phyloP scores from a whole-genome alignment of 139 green algal genomes.

The Chlorella sp. region DNA sequence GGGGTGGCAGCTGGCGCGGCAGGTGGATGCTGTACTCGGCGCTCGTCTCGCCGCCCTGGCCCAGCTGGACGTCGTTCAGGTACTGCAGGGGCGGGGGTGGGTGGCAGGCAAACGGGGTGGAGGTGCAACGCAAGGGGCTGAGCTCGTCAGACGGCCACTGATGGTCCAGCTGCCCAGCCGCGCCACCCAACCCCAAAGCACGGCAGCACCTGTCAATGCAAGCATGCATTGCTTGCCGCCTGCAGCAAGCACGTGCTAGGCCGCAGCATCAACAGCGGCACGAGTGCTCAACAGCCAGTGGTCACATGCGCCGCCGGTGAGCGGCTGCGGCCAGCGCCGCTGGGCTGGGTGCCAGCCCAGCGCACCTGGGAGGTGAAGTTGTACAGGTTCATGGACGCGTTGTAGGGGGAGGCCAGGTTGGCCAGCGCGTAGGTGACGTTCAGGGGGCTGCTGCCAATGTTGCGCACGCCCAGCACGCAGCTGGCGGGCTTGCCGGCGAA shows the following conservation, averaged over 20 bases:
- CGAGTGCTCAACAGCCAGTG: too few species aligned
- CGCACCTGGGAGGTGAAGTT: conserved; percentile 47
- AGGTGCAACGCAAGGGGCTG: background rate
- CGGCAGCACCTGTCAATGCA: too few species aligned
- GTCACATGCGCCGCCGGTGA: background rate
- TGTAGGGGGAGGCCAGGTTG: conserved; percentile 36
- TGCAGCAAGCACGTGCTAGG: too few species aligned
- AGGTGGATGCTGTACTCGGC: conserved; percentile 41
- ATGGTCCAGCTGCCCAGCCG: too few species aligned
- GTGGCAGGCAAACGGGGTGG: background rate
- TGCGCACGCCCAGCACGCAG: conserved; percentile 42
- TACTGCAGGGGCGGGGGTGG: conserved; percentile 26
- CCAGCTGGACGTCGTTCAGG: conserved; percentile 29
- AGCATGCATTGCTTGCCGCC: too few species aligned
- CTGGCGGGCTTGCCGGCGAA: conserved; percentile 35
- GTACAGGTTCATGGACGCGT: conserved; percentile 36
- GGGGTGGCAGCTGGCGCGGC: conserved; percentile 40
- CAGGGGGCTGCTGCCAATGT: background rate
- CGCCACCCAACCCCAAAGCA: too few species aligned
- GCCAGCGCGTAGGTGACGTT: conserved; percentile 35
- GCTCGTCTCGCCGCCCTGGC: conserved; percentile 25
- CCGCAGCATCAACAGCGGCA: too few species aligned
- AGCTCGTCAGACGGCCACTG: background rate
- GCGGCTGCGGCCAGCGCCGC: background rate
- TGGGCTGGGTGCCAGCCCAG: too few species aligned